These are phyloP conservation scores for Thermomyces lanuginosus DNA, from an alignment of 2,329 filamentous ascomycete genomes.

Conservation along the genomic window DNA sequence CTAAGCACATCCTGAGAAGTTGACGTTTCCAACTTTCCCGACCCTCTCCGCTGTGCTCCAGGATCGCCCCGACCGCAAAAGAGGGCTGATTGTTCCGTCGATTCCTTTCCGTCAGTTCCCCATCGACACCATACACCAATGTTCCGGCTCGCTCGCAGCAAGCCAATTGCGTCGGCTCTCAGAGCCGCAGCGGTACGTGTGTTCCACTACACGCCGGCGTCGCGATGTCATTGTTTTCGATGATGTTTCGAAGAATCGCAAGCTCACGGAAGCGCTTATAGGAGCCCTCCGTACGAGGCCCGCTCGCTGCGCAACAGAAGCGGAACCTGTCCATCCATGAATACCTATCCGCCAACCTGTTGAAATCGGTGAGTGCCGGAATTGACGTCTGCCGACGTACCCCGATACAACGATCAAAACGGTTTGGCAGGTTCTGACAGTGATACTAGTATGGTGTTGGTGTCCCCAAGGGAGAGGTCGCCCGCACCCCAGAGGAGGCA, in stretches of 20 bases:
- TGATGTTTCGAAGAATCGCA: slow-evolving; percentile 2
- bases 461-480: slow-evolving; percentile 78
- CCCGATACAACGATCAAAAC: neutral
- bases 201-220: slow-evolving; percentile 7
- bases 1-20: no score
- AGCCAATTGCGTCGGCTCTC: slow-evolving; percentile 64
- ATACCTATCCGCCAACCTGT: slow-evolving; percentile 85
- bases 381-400: slow-evolving; percentile 3
- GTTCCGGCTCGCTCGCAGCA: slow-evolving; percentile 76
- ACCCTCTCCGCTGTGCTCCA: no score
- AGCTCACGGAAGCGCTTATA: slow-evolving; percentile 24
- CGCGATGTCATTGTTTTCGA: neutral
- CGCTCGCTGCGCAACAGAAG: slow-evolving; percentile 55
- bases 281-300: slow-evolving; percentile 39
- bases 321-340: slow-evolving; percentile 93
- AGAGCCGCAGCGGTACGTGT: slow-evolving; percentile 56
- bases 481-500: slow-evolving; percentile 68
- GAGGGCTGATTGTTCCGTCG: no score
- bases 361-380: slow-evolving; percentile 43
- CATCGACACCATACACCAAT: no score
- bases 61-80: no score
- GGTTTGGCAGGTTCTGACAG: slow-evolving; percentile 11
- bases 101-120: no score
- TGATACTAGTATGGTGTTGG: slow-evolving; percentile 68
- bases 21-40: no score